phyloP scores from a whole-genome alignment of 2,329 filamentous ascomycete genomes.

The Zymoseptoria brevis region DNA sequence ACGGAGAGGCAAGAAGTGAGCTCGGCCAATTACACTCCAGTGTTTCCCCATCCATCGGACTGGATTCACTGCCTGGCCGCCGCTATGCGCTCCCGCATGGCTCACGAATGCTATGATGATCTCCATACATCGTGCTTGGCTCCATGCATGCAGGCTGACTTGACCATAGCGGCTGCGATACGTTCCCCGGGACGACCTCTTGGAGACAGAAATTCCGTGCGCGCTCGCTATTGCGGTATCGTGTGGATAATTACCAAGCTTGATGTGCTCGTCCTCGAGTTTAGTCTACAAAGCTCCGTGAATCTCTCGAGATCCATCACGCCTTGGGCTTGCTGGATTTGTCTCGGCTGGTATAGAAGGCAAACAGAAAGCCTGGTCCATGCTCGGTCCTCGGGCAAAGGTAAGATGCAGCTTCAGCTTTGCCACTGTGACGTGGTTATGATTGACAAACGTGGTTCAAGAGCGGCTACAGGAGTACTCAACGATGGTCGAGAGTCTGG shows the following conservation, averaged over 20 bases:
- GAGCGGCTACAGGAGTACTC: neutral
- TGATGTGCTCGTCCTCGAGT: no score
- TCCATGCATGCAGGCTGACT: neutral
- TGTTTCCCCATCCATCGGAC: neutral
- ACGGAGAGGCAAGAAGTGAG: constrained; percentile 48
- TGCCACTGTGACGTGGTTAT: neutral
- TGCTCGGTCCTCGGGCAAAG: neutral
- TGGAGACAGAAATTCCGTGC: no score
- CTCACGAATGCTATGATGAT: neutral
- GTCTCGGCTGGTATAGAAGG: no score
- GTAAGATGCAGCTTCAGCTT: neutral
- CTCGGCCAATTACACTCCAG: neutral
- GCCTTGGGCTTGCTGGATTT: no score
- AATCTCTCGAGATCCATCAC: no score
- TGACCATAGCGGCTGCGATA: neutral
- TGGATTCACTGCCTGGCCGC: neutral
- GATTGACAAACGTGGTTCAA: neutral
- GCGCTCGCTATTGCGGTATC: no score
- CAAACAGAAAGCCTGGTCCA: neutral
- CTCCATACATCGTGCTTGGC: neutral
- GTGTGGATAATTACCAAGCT: no score
- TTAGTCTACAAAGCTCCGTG: no score
- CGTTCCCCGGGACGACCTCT: no score
- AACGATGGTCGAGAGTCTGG: neutral
- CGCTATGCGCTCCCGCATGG: neutral